Base-by-base conservation (phyloP, 2,329 filamentous ascomycete species). In the Phoma herbarum region DNA sequence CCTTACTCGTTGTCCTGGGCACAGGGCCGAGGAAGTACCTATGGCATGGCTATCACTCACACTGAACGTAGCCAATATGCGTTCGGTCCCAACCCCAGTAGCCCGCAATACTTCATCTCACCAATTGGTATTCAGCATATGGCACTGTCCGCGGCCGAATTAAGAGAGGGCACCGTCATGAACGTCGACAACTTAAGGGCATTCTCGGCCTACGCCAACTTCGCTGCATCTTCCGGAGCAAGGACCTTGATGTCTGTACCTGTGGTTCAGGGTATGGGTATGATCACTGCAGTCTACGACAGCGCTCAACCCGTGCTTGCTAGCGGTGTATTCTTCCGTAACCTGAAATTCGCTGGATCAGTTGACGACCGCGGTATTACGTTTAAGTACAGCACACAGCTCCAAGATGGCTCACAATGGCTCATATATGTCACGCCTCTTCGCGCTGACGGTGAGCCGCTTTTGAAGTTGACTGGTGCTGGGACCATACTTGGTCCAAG, bases 251-350 rank as follows among this genome's bases (percentile, higher is more conserved):
- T 98, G 43, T 88, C 86, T 0, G 90, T 96, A 62, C 93, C 93
- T 0, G 74, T 97, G 9, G 88, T 96, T 0, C 94, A 98, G 73
- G 95, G 95, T 18, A 95, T 96, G 87, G 91, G 88, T 0, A 95
- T 93, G 67, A 83, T 96, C 20, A 97, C 93, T 3, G 93, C 84
- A 0, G 76, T 91, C 26, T 98, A 94, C 77, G 84, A 84, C 55
- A 86, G 86, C 25, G 83, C 87, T 0, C 88, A 86, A 14, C 94
- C 94, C 0, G 69, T 88, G 2, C 82, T 98, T 35, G 87, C 91
- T 66, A 90, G 89, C 35, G 88, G 88, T 1, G 85, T 96, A 1
- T 90, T 89, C 66, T 96, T 95, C 81, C 84, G 84, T 59, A 88
- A 84, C 22, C 82, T 97, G 10, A 58, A 71, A n/a, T 75, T 68